Evolutionary conservation across 2,329 filamentous ascomycete genomes (phyloP).

Genomic region (Monilinia fructicola): DNA sequence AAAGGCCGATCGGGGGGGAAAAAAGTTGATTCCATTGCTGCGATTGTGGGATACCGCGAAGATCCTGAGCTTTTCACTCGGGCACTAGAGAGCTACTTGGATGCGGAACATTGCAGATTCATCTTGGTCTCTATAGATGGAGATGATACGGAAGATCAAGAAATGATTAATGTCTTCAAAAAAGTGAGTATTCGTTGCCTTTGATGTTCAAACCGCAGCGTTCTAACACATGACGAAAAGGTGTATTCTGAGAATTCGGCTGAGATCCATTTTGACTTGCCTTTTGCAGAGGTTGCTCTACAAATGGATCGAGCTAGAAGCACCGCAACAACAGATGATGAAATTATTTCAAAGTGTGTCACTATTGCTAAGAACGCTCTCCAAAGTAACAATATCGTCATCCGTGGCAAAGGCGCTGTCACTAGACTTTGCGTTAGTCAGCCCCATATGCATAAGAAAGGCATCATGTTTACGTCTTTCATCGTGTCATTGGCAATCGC

Average conservation of each 20-base stretch:
- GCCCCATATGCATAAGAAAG: background rate
- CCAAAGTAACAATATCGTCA: background rate
- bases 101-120: background rate
- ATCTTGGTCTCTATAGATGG: background rate
- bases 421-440: background rate
- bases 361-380: background rate
- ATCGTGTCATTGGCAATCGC: background rate
- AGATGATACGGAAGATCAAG: background rate
- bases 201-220: background rate
- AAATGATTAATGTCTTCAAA: conserved; percentile 1
- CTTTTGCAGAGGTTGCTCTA: background rate
- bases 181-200: background rate
- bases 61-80: background rate
- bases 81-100: background rate
- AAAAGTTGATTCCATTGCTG: background rate
- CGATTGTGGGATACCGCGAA: background rate
- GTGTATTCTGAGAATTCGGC: background rate
- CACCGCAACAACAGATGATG: background rate
- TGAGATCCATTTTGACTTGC: background rate
- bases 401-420: background rate
- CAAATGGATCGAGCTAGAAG: background rate
- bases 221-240: background rate
- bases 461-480: background rate
- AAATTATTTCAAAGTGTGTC: background rate
- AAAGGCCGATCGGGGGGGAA: background rate